Base-by-base conservation (phyloP, 108 stramenopile genomes). In the Epipyxis sp. region DNA sequence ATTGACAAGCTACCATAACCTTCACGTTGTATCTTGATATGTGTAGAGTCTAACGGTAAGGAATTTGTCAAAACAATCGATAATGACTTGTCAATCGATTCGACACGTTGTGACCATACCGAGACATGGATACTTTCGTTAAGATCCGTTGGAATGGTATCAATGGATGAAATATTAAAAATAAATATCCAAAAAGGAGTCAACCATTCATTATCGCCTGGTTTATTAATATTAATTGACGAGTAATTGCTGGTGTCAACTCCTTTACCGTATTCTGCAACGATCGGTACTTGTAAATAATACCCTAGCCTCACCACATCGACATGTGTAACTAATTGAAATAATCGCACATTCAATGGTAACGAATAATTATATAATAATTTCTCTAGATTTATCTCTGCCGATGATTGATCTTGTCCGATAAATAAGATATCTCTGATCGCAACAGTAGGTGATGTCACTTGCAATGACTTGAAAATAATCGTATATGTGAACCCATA, bases 1-100 rank as follows among this genome's bases (percentile, higher is more conserved):
- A 74, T 13, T 6, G 71, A 46, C 71, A 74, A 74, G 32, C 3
- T 10, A 6, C 71, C 71, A 29, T 13, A 6, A 27, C 34, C 71
- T 37, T 74, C 71, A 6, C 71, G 71, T 42, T 74, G 71, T 43
- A 74, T 74, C 25, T 37, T 27, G 3, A 74, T 10, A 27, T 27
- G 42, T 10, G 46, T 42, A 32, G 42, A 16, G 13, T 39, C 6
- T 10, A 34, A 13, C 13, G 71, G 44, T 42, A 74, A 32, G 20
- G 25, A 27, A 37, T 43, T 35, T 10, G 29, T 46, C n/a, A 16
- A 27, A 29, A 74, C 44, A n/a, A n/a, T n/a, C n/a, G n/a, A n/a
- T n/a, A n/a, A n/a, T n/a, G n/a, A n/a, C 50, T 74, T 6, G 71
- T 74, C 71, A 37, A 74, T 74, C 27, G 46, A 13, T 39, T 13